Percentiles rank a stretch among this genome's conserved stretches.
phyloP scores from a whole-genome alignment of 768 basidiomycete genomes.

The Gautieria morchelliformis region DNA sequence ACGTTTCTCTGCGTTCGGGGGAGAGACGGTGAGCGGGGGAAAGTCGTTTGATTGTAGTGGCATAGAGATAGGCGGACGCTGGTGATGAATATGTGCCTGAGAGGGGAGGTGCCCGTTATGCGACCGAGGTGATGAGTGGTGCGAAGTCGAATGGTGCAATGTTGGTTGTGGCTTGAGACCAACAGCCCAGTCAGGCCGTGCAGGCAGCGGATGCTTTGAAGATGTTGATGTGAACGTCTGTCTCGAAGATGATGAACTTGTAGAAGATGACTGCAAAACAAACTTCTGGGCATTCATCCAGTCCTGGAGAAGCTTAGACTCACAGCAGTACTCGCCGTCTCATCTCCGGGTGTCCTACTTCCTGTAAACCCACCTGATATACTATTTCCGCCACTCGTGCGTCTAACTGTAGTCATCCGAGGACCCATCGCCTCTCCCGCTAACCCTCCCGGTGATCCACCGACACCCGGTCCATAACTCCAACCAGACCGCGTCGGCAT shows the following conservation, averaged over 20 bases:
- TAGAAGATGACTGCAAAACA: slow-evolving; percentile 54
- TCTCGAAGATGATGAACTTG: slow-evolving; percentile 71
- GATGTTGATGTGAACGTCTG: slow-evolving; percentile 66
- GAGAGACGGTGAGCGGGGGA: slow-evolving; percentile 44
- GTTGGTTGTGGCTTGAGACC: slow-evolving; percentile 67
- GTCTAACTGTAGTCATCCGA: slow-evolving; percentile 41
- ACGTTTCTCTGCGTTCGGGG: slow-evolving; percentile 16
- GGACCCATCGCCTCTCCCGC: slow-evolving; percentile 52
- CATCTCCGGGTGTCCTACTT: slow-evolving; percentile 59
- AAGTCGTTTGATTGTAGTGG: slow-evolving; percentile 56
- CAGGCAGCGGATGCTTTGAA: slow-evolving; percentile 69
- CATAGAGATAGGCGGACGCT: slow-evolving; percentile 22
- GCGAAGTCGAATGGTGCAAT: slow-evolving; percentile 35
- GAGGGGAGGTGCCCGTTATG: slow-evolving; percentile 36
- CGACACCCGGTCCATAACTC: slow-evolving; percentile 61
- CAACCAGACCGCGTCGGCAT: slow-evolving; percentile 38
- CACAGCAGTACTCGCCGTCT: slow-evolving; percentile 68
- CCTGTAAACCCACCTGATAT: slow-evolving; percentile 37
- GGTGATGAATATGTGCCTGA: slow-evolving; percentile 22
- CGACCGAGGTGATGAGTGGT: slow-evolving; percentile 35
- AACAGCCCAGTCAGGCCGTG: slow-evolving; percentile 85
- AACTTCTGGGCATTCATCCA: slow-evolving; percentile 7
- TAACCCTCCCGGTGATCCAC: slow-evolving; percentile 32
- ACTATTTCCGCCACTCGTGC: slow-evolving; percentile 41
- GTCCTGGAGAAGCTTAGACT: slow-evolving; percentile 24